Base-by-base conservation (phyloP, 768 basidiomycete genomes). In the Sistotremastrum niveocremeum region DNA sequence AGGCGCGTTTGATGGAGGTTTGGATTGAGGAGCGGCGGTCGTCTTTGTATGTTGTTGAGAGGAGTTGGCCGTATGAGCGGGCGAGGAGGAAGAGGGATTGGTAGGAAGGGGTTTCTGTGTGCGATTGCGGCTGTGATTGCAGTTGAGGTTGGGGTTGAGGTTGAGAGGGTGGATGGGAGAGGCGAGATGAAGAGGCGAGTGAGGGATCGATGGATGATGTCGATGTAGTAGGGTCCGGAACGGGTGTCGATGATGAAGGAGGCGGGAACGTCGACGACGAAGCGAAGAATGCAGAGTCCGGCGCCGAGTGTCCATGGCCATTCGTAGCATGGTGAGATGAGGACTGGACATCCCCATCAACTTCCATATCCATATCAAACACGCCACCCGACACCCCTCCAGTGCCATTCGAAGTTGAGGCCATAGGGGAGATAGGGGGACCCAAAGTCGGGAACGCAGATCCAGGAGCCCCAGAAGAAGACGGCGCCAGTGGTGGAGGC, bases 61-160 rank as follows among this genome's bases (percentile, higher is more conserved):
- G 62, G 5, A 66, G 60, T 54, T 84, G 81, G 0, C 88, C 88
- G 52, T 86, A 88, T n/a, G 62, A 57, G 47, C 90, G 73, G 1
- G 85, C 83, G 29, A 62, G 65, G 51, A 76, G 76, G 45, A 88
- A 63, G 28, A 80, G 76, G 34, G 68, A 59, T 52, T 79, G 76
- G 41, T 77, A 75, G 39, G 68, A 69, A 37, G 59, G 50, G 34
- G 55, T 54, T 47, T 54, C 46, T 0, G 62, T 57, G 7, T 47
- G 43, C n/a, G n/a, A n/a, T n/a, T n/a, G n/a, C n/a, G n/a, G 48
- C 39, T 12, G 47, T 33, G 42, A 31, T 42, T 50, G 48, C 50
- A 36, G 47, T 39, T 2, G 50, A n/a, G 12, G 49, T 45, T 29
- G 48, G 52, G n/a, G 59, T 55, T 4, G 58, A 56, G 20, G 53